Evolutionary conservation across 75 land plant genomes (phyloP), one percentile per base, ranked within the genome.

Genomic region (Sequoia sempervirens): DNA sequence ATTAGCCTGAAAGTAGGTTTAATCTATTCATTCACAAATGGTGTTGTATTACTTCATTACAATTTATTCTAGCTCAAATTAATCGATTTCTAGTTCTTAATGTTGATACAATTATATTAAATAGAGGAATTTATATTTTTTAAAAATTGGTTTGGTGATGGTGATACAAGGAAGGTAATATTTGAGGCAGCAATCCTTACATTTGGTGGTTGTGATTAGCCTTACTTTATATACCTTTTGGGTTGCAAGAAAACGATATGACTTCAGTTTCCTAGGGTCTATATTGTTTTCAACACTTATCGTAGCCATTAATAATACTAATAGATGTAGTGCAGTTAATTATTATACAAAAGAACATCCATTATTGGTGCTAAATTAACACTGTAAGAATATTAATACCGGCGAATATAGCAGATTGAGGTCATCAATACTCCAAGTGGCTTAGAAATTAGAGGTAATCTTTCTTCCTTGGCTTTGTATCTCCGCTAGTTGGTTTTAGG

Each of bases 141-240:
- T 68, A 40, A 9, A 47, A 53, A 12, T 66, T 50, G 36, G 32
- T 81, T 6, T 81, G 26, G 28, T 45, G 18, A 34, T 20, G 15
- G 20, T 34, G 45, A 38, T 43, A 32, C 92, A 92, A 90, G 90
- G n/a, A 84, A 66, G 47, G 85, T 89, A 41, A 87, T 92, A 8
- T 73, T 92, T 82, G 89, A 90, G 70, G 95, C 95, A 45, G 61
- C 86, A 38, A 58, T 86, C 40, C 85, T 93, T 68, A 93, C 93
- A 32, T 74, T 86, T 86, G 5, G 87, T 86, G 1, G 90, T 92
- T 23, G 89, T 87, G 40, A 79, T 93, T 37, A 78, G 85, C 53
- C 87, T 93, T 18, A 93, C 93, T 15, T 82, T 89, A 1, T 91
- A 90, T 82, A 93, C 95, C 37, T 94, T 93, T 83, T 90, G 91